These are phyloP conservation scores for Colletotrichum magnum DNA, from an alignment of 2,329 filamentous ascomycete genomes.

Conservation along the genomic window DNA sequence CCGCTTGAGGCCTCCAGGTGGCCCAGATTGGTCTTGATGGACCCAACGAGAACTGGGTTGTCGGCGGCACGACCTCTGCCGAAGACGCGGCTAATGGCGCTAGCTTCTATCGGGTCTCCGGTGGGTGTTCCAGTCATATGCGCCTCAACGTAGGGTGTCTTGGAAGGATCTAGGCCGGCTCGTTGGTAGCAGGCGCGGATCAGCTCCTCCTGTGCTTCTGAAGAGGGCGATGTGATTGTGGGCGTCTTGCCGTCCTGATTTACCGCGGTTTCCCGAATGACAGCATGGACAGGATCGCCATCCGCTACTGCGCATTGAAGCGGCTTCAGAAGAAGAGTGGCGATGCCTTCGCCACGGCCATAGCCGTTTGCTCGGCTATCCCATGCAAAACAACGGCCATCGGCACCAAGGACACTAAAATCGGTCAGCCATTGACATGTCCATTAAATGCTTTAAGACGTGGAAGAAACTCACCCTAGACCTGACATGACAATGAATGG, in stretches of 20 bases:
- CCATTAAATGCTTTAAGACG: neutral
- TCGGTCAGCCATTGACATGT: neutral
- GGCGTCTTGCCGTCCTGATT: conserved; percentile 67
- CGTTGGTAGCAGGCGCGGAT: conserved; percentile 49
- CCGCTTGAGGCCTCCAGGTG: conserved; percentile 67
- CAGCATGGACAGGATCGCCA: conserved; percentile 68
- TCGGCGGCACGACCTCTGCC: conserved; percentile 49
- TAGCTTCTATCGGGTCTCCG: conserved; percentile 65
- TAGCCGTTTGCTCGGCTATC: conserved; percentile 74
- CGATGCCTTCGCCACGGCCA: conserved; percentile 74
- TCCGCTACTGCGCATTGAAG: conserved; percentile 69
- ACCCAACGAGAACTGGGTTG: conserved; percentile 63
- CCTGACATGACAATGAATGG: conserved; percentile 46
- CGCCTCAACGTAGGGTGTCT: conserved; percentile 64
- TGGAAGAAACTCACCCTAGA: conserved; percentile 17
- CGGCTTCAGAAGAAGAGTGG: conserved; percentile 70
- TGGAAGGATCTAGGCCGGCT: conserved; percentile 42
- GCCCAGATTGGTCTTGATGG: conserved; percentile 68
- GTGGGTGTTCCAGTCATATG: conserved; percentile 73
- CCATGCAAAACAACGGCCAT: conserved; percentile 67
- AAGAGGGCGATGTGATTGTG: conserved; percentile 48
- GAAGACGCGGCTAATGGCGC: conserved; percentile 62
- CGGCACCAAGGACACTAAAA: conserved; percentile 51
- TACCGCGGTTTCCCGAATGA: conserved; percentile 67
- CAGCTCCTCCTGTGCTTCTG: conserved; percentile 48